Conservation (phyloP, 2,329 filamentous ascomycete genomes). For the Talaromyces islandicus region DNA sequence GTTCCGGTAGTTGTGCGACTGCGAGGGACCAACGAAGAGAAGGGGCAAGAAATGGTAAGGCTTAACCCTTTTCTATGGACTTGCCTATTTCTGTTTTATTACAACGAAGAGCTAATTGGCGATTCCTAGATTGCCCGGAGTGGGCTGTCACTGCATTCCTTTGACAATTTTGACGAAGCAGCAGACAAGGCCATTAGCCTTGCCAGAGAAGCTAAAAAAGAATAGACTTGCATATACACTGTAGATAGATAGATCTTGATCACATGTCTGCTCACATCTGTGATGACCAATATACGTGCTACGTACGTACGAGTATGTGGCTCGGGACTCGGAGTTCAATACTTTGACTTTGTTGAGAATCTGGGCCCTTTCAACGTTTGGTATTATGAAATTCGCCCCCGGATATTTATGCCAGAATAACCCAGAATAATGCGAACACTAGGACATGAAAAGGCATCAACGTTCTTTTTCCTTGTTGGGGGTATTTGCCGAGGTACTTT, state of each 20-base stretch:
- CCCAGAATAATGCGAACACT: not conserved
- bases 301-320: not conserved
- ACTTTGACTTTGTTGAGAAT: not conserved
- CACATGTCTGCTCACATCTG: not conserved
- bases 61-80: not conserved
- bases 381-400: not conserved
- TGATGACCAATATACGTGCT: not conserved
- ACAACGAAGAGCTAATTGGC: not conserved
- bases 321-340: not conserved
- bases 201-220: conserved; percentile 22
- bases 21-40: conserved; percentile 66
- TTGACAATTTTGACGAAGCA: conserved; percentile 70
- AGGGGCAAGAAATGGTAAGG: conserved; percentile 58
- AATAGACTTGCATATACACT: not conserved
- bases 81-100: too few species aligned
- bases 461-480: not conserved
- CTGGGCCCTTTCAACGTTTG: not conserved
- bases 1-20: conserved; percentile 73
- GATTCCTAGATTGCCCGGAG: conserved; percentile 54
- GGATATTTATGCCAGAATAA: not conserved
- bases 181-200: conserved; percentile 60
- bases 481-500: conserved; percentile 1
- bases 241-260: not conserved
- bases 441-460: not conserved
- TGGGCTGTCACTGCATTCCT: conserved; percentile 62